Conservation (phyloP, 2,329 filamentous ascomycete genomes). For the Grosmannia serpens region DNA sequence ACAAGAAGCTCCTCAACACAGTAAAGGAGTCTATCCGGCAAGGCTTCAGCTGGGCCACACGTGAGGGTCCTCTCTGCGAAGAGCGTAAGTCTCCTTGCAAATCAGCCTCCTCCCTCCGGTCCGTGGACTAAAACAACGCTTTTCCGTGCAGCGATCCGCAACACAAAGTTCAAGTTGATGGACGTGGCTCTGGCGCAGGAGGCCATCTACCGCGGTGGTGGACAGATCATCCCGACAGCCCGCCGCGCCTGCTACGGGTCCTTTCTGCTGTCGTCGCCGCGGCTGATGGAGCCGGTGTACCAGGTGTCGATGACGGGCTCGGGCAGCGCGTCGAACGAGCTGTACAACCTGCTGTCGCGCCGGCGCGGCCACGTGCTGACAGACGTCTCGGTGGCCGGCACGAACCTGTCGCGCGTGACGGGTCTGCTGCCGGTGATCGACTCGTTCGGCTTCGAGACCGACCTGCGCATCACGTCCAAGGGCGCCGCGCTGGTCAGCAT, state of each 20-base stretch:
- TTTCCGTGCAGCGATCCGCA: conserved; percentile 63
- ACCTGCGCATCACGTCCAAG: conserved; percentile 90
- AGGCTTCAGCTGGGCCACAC: conserved; percentile 91
- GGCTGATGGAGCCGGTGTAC: conserved; percentile 95
- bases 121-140: no score
- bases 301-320: conserved; percentile 86
- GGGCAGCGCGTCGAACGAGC: conserved; percentile 72
- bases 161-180: conserved; percentile 94
- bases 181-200: conserved; percentile 79
- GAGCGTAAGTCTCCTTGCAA: conserved; percentile 57
- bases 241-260: conserved; percentile 88
- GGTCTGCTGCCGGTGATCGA: conserved; percentile 94
- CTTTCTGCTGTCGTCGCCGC: conserved; percentile 92
- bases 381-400: conserved; percentile 90
- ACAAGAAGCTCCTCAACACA: conserved; percentile 77
- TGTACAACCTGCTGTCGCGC: conserved; percentile 86
- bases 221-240: conserved; percentile 93
- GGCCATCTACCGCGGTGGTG: conserved; percentile 88
- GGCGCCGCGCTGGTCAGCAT: conserved; percentile 82
- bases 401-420: conserved; percentile 82
- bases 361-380: conserved; percentile 85
- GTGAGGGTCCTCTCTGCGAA: conserved; percentile 94
- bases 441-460: conserved; percentile 95
- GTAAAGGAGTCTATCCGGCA: conserved; percentile 90
- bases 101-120: no score